Base-by-base conservation (phyloP, 305 asterid genomes). In the Andrographis paniculata region DNA sequence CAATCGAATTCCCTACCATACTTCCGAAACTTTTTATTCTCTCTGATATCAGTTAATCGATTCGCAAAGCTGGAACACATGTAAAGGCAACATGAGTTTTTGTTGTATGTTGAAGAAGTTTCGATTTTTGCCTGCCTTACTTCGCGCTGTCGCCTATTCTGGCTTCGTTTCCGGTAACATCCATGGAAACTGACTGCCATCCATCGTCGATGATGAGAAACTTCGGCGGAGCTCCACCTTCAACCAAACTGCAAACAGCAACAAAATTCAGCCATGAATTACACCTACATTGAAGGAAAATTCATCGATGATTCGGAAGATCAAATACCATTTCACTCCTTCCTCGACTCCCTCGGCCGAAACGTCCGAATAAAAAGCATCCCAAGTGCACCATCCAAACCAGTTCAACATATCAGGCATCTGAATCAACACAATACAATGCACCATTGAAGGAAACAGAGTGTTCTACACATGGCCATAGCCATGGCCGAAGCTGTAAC, bases 341-440 rank as follows among this genome's bases (percentile, higher is more conserved):
- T 70, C 75, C 55, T 68, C 72, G 44, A 84, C 93, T 36, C 95
- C 94, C 66, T 87, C 83, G 7, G 94, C 73, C n/a, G 81, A 61
- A 16, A 87, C 97, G 48, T 80, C 79, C 21, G 95, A 84, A 45
- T 87, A 83, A 59, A 83, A 87, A 42, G 96, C 96, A 62, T 87
- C 96, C 96, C 96, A 84, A 0, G 97, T 84, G 74, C 97, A 87
- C 95, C 94, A 87, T 35, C 97, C 97, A 41, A 87, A 87, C 97
- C 97, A 87, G 71, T 87, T 72, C 70, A 87, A 63, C 61, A 87
- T 69, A 55, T 84, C 95, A 23, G 97, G 94, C 78, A 72, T 69
- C 97, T 84, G 61, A 67, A 58, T 57, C 35, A 62, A 60, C 60
- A 58, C 5, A 21, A 38, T 16, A 44, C 8, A 33, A 5, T 13